A percentile compares a stretch with the other conserved stretches of the same genome.
Evolutionary conservation across 257 asterid genomes (phyloP).

Genomic region (Paraleonurus japonicus): DNA sequence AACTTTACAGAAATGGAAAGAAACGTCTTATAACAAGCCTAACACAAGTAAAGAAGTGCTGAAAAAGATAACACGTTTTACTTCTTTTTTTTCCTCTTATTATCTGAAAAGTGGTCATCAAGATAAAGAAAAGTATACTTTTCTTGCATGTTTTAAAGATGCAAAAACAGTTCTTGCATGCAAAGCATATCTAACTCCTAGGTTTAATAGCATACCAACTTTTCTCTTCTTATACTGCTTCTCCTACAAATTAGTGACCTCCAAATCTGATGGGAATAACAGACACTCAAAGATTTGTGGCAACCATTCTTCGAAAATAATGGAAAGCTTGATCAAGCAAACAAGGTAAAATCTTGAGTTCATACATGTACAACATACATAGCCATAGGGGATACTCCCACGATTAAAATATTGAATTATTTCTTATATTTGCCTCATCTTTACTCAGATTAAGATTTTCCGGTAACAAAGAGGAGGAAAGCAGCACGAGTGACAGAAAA

Average conservation of each 20-base stretch:
- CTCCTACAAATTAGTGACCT: slow-evolving; percentile 50
- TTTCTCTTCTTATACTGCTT: slow-evolving; percentile 26
- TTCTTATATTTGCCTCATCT: not conserved
- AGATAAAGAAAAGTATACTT: slow-evolving; percentile 56
- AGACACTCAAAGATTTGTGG: slow-evolving; percentile 10
- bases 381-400: too few relatives aligned
- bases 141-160: slow-evolving; percentile 35
- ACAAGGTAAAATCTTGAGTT: slow-evolving; percentile 47
- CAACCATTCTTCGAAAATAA: slow-evolving; percentile 23
- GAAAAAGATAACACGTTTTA: not conserved
- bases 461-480: slow-evolving; percentile 36
- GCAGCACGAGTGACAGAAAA: slow-evolving; percentile 37
- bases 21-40: not conserved
- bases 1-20: slow-evolving; percentile 12
- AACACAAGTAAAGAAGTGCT: not conserved
- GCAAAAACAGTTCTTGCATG: slow-evolving; percentile 48
- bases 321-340: slow-evolving; percentile 61
- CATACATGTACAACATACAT: not conserved
- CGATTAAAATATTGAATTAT: not conserved
- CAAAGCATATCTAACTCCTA: slow-evolving; percentile 53
- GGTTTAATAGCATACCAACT: slow-evolving; percentile 31
- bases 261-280: slow-evolving; percentile 29
- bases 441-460: slow-evolving; percentile 40
- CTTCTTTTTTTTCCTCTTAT: not conserved
- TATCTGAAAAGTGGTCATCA: not conserved